These are phyloP conservation scores for Amphibolis antarctica DNA, from an alignment of 106 monocot species.

Conservation along the genomic window DNA sequence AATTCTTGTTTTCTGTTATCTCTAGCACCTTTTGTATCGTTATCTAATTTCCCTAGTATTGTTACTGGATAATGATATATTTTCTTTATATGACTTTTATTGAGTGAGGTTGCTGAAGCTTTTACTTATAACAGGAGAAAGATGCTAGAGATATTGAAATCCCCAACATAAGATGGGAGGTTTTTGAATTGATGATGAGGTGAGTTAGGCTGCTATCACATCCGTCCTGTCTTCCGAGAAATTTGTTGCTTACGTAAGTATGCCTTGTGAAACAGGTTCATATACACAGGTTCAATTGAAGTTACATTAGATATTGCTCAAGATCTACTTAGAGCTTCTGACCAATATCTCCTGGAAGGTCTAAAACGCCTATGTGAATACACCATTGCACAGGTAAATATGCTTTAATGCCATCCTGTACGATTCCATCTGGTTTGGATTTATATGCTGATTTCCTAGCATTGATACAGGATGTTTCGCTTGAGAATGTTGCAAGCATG, in stretches of 20 bases:
- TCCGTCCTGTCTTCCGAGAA: not conserved
- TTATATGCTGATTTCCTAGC: too few species aligned
- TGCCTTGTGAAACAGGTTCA: constrained; percentile 39
- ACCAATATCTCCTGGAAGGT: constrained; percentile 96
- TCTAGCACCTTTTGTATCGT: not conserved
- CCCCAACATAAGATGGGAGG: constrained; percentile 90
- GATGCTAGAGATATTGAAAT: constrained; percentile 96
- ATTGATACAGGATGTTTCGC: constrained; percentile 45
- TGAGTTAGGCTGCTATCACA: constrained; percentile 8
- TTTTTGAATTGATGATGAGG: constrained; percentile 99
- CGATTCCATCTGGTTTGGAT: not conserved
- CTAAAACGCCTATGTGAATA: constrained; percentile 93
- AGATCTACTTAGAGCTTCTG: constrained; percentile 92
- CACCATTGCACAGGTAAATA: constrained; percentile 67
- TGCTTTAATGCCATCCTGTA: not conserved
- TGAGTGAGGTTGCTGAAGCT: not conserved
- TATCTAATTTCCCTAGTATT: not conserved
- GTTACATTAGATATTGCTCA: constrained; percentile 66
- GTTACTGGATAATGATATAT: not conserved
- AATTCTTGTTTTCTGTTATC: not conserved
- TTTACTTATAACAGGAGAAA: constrained; percentile 43
- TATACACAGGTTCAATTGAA: constrained; percentile 85
- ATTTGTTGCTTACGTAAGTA: not conserved
- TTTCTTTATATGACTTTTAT: not conserved
- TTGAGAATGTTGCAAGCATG: constrained; percentile 78